Evolutionary conservation across 176 grass and related monocot species (phyloP), one percentile per base, ranked within the genome.

Genomic region (Hordeum vulgare): DNA sequence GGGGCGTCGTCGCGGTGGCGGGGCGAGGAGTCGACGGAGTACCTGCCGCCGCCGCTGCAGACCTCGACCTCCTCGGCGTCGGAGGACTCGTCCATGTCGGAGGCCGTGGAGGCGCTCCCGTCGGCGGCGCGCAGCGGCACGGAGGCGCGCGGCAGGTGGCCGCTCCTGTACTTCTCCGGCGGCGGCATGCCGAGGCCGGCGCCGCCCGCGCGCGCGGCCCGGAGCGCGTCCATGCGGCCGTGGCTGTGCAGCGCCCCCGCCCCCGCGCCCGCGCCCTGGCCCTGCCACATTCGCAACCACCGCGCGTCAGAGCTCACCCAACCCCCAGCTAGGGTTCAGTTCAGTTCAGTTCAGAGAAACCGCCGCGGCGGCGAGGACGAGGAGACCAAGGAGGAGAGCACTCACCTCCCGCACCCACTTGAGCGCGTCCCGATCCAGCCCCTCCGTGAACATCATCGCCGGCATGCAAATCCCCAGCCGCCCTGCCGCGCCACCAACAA

Each of bases 321-420:
- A 21, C 53, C 49, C 37, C 53, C 74, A 78, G 79, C 60, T 56
- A 68, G 41, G 65, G 24, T 31, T 20, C 58, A 59, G 24, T 31
- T 23, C 58, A 59, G 24, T 31, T 23, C 34, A 27, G 65, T 5
- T 26, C 3, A 23, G 21, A 40, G 3, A 12, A 27, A 17, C 5
- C 10, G 36, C 9, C 9, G 29, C 12, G 10, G 65, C 61, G 3
- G 11, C 40, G 69, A 23, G 21, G 37, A 3, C 11, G 68, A 24
- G 14, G 59, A 31, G 15, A 66, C 42, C 34, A 74, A 61, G 31
- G 31, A 74, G 84, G 31, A 74, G 84, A 2, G 60, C 49, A 49
- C 87, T 82, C 35, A 91, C 96, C 91, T 99, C 83, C 7, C 87
- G 93, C 87, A 99, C 93, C 96, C 96, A 99, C 84, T 92, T 89